These are phyloP conservation scores for Arabis alpina DNA, from an alignment of 345 rosid genomes.

Conservation along the genomic window DNA sequence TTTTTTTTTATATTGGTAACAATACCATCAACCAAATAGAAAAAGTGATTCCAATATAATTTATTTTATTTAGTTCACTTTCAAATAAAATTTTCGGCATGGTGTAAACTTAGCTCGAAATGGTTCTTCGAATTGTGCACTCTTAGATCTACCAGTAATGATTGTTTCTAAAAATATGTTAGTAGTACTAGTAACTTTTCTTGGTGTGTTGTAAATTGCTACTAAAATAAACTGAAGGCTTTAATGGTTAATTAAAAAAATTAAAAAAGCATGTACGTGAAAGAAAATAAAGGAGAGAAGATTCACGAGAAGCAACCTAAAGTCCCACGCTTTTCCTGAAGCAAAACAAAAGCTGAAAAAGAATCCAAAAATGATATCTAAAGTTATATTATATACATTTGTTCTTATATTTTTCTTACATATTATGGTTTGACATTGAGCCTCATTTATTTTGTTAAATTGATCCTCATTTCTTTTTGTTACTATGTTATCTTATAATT, in stretches of 20 bases:
- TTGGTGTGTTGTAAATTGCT: not conserved
- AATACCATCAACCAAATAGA: no score
- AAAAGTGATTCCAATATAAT: no score
- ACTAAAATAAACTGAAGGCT: not conserved
- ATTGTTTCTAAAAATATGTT: not conserved
- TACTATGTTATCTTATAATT: conserved; percentile 30
- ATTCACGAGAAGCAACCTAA: conserved; percentile 39
- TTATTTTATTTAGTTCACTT: no score
- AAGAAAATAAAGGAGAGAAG: conserved; percentile 11
- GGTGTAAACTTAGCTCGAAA: no score
- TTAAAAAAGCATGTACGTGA: not conserved
- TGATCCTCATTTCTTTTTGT: conserved; percentile 8
- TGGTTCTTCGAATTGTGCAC: no score
- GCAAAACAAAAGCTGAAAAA: conserved; percentile 5
- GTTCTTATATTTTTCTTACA: not conserved
- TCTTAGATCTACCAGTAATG: not conserved
- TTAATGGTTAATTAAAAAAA: conserved; percentile 15
- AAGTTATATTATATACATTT: conserved; percentile 14
- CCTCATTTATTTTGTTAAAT: conserved; percentile 6
- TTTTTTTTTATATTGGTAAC: no score
- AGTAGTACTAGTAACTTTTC: not conserved
- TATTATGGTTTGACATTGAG: conserved; percentile 29
- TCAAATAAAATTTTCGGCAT: no score
- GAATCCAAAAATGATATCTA: conserved; percentile 13
- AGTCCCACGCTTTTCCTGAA: conserved; percentile 30